phyloP scores from a whole-genome alignment of 2,329 filamentous ascomycete species.

The Penicillium paneum region DNA sequence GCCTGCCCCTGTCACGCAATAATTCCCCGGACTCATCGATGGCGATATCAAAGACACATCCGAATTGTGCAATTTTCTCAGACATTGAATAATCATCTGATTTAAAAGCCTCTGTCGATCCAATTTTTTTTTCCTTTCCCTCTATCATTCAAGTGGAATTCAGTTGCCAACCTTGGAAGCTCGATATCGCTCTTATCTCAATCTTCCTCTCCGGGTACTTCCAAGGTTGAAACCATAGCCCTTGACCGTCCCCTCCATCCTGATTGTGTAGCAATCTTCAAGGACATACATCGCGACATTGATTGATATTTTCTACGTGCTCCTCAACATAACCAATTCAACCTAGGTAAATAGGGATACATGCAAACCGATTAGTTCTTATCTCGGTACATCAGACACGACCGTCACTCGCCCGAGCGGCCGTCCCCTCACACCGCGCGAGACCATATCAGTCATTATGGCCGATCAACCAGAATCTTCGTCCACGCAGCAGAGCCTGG shows the following conservation, averaged over 20 bases:
- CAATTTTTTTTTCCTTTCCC: background rate
- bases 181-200: background rate
- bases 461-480: constrained; percentile 5
- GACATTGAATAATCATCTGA: background rate
- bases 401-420: background rate
- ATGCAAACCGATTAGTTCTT: background rate
- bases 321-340: background rate
- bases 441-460: constrained; percentile 1
- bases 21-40: constrained; percentile 5
- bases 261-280: background rate
- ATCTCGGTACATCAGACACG: background rate
- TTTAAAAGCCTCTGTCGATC: background rate
- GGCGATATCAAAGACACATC: background rate
- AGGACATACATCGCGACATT: background rate
- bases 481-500: constrained; percentile 1
- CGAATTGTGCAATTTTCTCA: constrained; percentile 4
- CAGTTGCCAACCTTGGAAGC: background rate
- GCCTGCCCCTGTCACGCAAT: constrained; percentile 2
- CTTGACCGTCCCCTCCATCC: background rate
- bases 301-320: background rate
- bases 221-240: background rate
- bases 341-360: background rate
- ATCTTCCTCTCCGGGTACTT: background rate
- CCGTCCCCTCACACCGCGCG: background rate
- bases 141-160: background rate